Base-by-base conservation (phyloP, 345 rosid species). In the Rhodamnia argentea region DNA sequence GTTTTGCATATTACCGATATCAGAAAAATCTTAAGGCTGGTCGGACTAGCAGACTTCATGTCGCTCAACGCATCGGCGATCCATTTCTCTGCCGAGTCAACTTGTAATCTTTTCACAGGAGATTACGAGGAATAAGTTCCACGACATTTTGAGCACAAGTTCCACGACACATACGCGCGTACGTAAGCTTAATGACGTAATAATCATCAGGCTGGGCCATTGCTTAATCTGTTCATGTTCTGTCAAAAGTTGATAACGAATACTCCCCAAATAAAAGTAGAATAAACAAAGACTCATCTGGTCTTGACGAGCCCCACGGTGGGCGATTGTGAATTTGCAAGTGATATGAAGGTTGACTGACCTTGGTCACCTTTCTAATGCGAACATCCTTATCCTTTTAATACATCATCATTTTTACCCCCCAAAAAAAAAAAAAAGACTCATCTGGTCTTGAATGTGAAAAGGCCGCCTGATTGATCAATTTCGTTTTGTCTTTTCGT, bases 1-100 rank as follows among this genome's bases (percentile, higher is more conserved):
- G 15, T 14, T 37, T 12, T 57, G 5, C 40, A 20, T 3, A 50
- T 64, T 23, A 83, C 82, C 52, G 85, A 84, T 87, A 59, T 74
- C 3, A 87, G 84, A 58, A 40, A 75, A 37, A 87, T 76, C 78
- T 87, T 84, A 23, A 87, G 86, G 52, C 86, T 75, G 54, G 82
- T 84, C 14, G 88, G 88, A 75, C 84, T 84, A 50, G 86, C 86
- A 52, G 86, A 76, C 52, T 87, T 78, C 78, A 87, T 87, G 10
- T 7, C 52, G 32, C 58, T 84, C 10, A 87, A n/a, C 2, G 88
- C 86, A 75, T 84, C 51, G 1, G 24, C 40, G 55, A 87, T 87
- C 88, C 88, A 87, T n/a, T 58, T 84, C 26, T 60, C 86, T 24
- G 22, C 82, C 13, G 2, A 40, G 27, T 57, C n/a, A n/a, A n/a